Percentiles rank a stretch among this genome's conserved stretches.
Conservation (phyloP, 108 stramenopile genomes). For the Cyclostephanos tholiformis region DNA sequence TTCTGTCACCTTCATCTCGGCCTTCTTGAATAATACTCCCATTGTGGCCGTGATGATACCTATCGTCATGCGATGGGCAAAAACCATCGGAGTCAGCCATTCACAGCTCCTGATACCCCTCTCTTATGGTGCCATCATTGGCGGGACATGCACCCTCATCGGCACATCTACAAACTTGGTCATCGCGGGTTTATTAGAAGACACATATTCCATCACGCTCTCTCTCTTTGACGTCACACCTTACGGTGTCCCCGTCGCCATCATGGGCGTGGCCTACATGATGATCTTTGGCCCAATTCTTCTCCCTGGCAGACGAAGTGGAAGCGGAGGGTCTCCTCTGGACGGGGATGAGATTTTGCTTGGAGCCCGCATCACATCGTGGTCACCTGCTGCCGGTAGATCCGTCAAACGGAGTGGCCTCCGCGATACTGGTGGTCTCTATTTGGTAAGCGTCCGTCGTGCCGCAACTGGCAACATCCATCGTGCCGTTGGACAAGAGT, state of each 20-base stretch:
- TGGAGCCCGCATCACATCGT: conserved; percentile 64
- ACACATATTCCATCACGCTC: conserved; percentile 48
- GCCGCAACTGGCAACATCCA: conserved; percentile 72
- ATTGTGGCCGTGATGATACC: conserved; percentile 88
- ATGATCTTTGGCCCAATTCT: conserved; percentile 59
- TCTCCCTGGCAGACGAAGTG: conserved; percentile 55
- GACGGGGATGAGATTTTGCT: conserved; percentile 55
- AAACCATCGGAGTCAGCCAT: conserved; percentile 49
- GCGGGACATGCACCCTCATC: conserved; percentile 83
- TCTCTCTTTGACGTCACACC: conserved; percentile 71
- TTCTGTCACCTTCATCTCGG: conserved; percentile 65
- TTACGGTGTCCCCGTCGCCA: conserved; percentile 72
- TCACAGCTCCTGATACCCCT: conserved; percentile 79
- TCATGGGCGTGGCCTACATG: conserved; percentile 67
- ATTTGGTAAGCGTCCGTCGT: conserved; percentile 74
- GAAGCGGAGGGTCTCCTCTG: conserved; percentile 7
- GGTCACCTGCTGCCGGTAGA: conserved; percentile 69
- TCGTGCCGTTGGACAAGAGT: conserved; percentile 82
- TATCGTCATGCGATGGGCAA: conserved; percentile 74
- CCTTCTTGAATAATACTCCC: conserved; percentile 86
- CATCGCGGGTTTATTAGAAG: conserved; percentile 60
- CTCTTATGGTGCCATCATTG: conserved; percentile 73
- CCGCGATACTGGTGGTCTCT: conserved; percentile 75
- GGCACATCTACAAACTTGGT: conserved; percentile 84
- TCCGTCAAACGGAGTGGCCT: conserved; percentile 68